These are phyloP conservation scores for Mycena crocata DNA, from an alignment of 768 basidiomycete species.

Conservation along the genomic window DNA sequence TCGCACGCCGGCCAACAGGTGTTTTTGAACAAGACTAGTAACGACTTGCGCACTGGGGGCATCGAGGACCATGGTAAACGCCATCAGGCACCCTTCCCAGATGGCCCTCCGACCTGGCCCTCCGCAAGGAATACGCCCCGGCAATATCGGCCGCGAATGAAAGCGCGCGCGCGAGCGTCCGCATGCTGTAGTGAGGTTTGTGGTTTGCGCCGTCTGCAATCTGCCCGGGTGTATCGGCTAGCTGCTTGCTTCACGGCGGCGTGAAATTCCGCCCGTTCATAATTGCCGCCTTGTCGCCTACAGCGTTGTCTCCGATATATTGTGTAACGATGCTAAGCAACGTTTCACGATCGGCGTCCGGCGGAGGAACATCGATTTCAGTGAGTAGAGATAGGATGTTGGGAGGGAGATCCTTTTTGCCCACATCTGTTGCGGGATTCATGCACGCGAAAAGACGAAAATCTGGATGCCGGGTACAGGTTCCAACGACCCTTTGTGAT, in stretches of 20 bases:
- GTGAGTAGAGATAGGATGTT: constrained; percentile 93
- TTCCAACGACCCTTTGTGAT: constrained; percentile 92
- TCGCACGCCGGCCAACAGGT: constrained; percentile 82
- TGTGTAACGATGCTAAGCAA: constrained; percentile 87
- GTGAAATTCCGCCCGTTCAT: constrained; percentile 94
- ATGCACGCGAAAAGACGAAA: constrained; percentile 99
- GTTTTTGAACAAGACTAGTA: constrained; percentile 76
- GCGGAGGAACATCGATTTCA: constrained; percentile 94
- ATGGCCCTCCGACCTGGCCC: no score
- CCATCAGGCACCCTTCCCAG: constrained; percentile 98
- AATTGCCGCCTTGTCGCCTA: constrained; percentile 88
- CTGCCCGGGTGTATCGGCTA: constrained; percentile 77
- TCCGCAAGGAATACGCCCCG: constrained; percentile 78
- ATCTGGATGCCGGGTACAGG: constrained; percentile 90
- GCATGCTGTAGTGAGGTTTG: constrained; percentile 96
- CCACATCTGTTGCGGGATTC: constrained; percentile 99
- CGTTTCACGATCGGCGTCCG: constrained; percentile 92
- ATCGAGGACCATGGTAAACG: constrained; percentile 96
- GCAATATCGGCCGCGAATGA: constrained; percentile 91
- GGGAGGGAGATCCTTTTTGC: constrained; percentile 96
- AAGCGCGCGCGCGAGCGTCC: constrained; percentile 90
- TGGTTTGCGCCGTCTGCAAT: constrained; percentile 95
- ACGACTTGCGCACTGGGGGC: constrained; percentile 75
- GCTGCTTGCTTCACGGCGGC: constrained; percentile 77
- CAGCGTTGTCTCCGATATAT: constrained; percentile 86